These are phyloP conservation scores for Rosellinia necatrix DNA, from an alignment of 2,329 filamentous ascomycete species.

Conservation along the genomic window DNA sequence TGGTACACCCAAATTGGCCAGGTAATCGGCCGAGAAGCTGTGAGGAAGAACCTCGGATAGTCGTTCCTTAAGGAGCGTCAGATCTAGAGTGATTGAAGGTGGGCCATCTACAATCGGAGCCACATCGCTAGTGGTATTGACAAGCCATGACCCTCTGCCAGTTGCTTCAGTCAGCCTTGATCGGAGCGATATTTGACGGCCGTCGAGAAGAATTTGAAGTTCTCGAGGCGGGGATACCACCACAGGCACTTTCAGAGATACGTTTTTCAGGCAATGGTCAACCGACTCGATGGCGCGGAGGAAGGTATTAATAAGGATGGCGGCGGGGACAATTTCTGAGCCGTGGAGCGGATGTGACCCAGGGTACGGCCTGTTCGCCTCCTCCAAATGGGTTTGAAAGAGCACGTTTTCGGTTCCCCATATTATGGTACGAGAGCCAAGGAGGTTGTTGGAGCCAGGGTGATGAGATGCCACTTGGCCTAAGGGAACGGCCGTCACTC, in stretches of 20 bases:
- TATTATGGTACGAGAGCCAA: slow-evolving; percentile 3
- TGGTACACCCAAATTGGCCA: not conserved
- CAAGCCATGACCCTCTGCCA: not conserved
- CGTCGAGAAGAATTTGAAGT: not conserved
- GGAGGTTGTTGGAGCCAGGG: slow-evolving; percentile 3
- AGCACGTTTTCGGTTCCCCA: not conserved
- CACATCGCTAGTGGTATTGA: not conserved
- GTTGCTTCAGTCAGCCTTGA: not conserved
- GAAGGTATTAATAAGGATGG: not conserved
- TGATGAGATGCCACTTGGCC: not conserved
- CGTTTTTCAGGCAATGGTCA: not conserved
- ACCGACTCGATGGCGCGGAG: not conserved
- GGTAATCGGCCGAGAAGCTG: not conserved
- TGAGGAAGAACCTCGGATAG: not conserved
- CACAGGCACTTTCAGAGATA: not conserved
- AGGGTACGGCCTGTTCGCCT: slow-evolving; percentile 6
- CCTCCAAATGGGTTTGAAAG: not conserved
- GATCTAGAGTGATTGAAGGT: not conserved
- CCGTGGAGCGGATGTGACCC: not conserved
- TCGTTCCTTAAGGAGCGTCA: not conserved
- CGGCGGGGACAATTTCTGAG: not conserved
- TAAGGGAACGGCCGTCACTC: slow-evolving; percentile 2
- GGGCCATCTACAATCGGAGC: not conserved
- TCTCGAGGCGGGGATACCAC: not conserved
- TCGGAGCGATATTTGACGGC: not conserved